Base-by-base conservation (phyloP, 1,284 basidiomycete genomes). In the Pseudomicrostroma phylloplanum region DNA sequence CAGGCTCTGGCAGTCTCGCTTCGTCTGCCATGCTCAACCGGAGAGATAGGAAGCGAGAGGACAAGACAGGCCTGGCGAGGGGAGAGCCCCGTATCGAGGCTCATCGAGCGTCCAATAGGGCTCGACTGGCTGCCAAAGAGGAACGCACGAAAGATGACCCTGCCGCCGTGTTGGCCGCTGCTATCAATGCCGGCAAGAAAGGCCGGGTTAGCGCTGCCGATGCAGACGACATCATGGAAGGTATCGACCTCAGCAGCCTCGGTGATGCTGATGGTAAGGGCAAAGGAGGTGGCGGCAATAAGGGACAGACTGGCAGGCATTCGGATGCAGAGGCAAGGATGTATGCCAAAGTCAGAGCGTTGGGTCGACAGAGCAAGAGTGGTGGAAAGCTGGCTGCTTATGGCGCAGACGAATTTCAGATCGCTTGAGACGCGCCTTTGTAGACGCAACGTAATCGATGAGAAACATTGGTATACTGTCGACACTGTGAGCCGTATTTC, bases 331-430 rank as follows among this genome's bases (percentile, higher is more conserved):
- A 93, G 81, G 83, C 83, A 72, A 85, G 91, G 56, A 96, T 96
- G 92, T 87, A 89, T 74, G 86, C 87, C 58, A 86, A 89, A 43
- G 92, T 96, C 41, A 85, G 92, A 56, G 85, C 85, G 39, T 88
- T 92, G 79, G 92, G 92, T n/a, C 84, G 88, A 60, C 81, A 88
- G 65, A 84, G 86, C 62, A 92, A 89, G 83, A 87, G 87, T 78
- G 86, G 86, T 43, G 92, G 92, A 36, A 84, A 86, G 67, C 85
- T 94, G 83, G 85, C 87, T 62, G 87, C 87, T 63, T 86, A 84
- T 68, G 88, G 87, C 39, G 83, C 84, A 23, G 74, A 75, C 25
- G 74, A 77, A 59, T 77, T 72, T 64, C 74, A 77, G 63, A 73
- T 76, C 41, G 72, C 62, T 19, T 57, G 51, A 54, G n/a, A n/a